Evolutionary conservation across 768 basidiomycete genomes (phyloP).

Genomic region (Dendrothele bispora): DNA sequence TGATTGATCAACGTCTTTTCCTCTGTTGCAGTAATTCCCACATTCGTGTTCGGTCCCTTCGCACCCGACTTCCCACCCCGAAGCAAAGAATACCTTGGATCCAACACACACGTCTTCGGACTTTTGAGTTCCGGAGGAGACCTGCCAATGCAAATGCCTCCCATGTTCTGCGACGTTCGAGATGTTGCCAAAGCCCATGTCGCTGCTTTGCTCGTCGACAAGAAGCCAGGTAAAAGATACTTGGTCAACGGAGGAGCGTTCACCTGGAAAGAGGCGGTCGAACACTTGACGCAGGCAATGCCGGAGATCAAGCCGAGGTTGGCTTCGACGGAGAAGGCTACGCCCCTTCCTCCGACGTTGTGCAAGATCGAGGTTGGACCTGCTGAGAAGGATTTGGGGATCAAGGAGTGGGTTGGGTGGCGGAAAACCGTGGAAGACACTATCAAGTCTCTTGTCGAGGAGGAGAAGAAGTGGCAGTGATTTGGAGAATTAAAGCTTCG

Average conservation of each 20-base stretch:
- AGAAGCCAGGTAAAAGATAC: conserved; percentile 19
- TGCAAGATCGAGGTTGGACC: neutral
- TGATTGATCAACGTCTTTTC: too few species aligned
- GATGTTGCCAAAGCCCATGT: conserved; percentile 33
- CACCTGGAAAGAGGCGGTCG: conserved; percentile 24
- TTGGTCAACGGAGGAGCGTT: conserved; percentile 21
- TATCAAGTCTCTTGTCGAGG: neutral
- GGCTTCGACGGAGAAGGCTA: neutral
- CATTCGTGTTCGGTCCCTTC: conserved; percentile 28
- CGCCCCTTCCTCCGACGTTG: neutral
- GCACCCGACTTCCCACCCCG: conserved; percentile 15
- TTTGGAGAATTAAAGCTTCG: too few species aligned
- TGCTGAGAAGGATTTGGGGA: neutral
- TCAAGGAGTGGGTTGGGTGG: neutral
- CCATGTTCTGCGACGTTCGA: conserved; percentile 25
- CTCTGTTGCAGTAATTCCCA: conserved; percentile 29
- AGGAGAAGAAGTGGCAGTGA: neutral
- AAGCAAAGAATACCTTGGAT: conserved; percentile 10
- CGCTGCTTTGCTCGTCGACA: conserved; percentile 16
- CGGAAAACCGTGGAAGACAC: neutral
- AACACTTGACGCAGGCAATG: conserved; percentile 16
- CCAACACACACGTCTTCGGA: conserved; percentile 21
- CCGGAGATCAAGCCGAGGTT: conserved; percentile 23
- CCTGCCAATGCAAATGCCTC: conserved; percentile 17
- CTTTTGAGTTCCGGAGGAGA: conserved; percentile 18